Evolutionary conservation across 352 stramenopile species (phyloP), one percentile per base, ranked within the genome.

Genomic region (Hyaloperonospora brassicae): DNA sequence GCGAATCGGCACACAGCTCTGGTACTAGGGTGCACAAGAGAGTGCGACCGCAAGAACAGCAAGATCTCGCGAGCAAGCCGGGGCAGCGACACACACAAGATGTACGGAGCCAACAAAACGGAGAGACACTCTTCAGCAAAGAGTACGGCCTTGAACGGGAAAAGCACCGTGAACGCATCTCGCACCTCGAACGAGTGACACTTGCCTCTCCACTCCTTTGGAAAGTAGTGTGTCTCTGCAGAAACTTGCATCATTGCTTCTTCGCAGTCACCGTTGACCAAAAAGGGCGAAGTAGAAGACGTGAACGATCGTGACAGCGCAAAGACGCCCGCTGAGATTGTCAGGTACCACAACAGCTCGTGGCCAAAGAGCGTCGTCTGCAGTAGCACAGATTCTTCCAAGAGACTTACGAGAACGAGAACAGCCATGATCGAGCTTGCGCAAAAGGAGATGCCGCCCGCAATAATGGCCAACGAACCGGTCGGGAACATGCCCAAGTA

Each of bases 271-370:
- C 83, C 80, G 36, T 89, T 84, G 17, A 85, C 49, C 55, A 90
- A 48, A 46, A 88, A 93, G 6, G 71, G 84, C 13, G 84, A 86
- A 3, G 66, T 52, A 2, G 79, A 75, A 7, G 84, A 76, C 23
- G 81, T 84, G 52, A 96, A 91, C 31, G 69, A 85, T 23, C 89
- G 73, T 30, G 83, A 80, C 12, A 90, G 58, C 24, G 85, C 85
- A 55, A 96, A 95, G 0, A 94, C 52, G 21, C 68, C 71, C 5
- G 78, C 93, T 17, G 93, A 72, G 9, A 99, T 70, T 5, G 95
- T 97, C 31, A 98, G 70, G 68, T 98, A 99, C 96, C 95, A 99
- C 9, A 99, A 47, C 43, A 99, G 59, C 66, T 98, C 97, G 42
- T 86, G 85, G 11, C 93, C 80, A 23, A 80, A 82, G 13, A 98